These are phyloP conservation scores for Fusarium longipes DNA, from an alignment of 2,329 filamentous ascomycete genomes.

Conservation along the genomic window DNA sequence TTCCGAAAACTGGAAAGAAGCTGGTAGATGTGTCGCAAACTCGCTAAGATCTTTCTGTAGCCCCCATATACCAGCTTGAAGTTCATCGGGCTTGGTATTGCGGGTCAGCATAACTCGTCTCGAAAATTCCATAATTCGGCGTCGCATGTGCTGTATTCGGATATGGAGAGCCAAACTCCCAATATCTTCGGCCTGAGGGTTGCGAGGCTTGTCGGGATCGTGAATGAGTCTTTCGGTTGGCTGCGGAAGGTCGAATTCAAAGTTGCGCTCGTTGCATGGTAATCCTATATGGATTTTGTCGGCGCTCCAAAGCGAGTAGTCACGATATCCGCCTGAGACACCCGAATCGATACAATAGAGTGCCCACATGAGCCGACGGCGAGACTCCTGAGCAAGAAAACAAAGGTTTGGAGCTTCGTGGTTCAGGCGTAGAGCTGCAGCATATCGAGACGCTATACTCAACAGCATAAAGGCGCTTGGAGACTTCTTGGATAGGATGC, in stretches of 20 bases:
- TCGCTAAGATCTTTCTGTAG: constrained; percentile 62
- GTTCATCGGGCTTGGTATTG: constrained; percentile 56
- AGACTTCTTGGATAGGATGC: constrained; percentile 57
- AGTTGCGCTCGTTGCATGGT: constrained; percentile 59
- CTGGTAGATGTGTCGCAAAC: constrained; percentile 64
- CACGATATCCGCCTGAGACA: constrained; percentile 57
- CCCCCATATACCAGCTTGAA: constrained; percentile 58
- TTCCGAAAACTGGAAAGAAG: constrained; percentile 68
- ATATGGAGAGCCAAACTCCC: constrained; percentile 68
- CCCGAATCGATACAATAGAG: constrained; percentile 57
- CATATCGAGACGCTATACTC: constrained; percentile 57
- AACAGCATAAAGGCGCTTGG: constrained; percentile 59
- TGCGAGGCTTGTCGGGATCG: constrained; percentile 53
- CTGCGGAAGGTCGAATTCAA: constrained; percentile 68
- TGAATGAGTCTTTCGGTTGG: constrained; percentile 63
- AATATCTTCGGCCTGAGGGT: constrained; percentile 60
- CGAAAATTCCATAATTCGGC: constrained; percentile 65
- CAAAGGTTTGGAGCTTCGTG: constrained; percentile 56
- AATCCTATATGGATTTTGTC: constrained; percentile 57
- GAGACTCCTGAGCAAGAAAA: constrained; percentile 56
- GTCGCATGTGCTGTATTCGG: constrained; percentile 65
- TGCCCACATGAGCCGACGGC: constrained; percentile 58
- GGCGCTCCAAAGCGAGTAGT: constrained; percentile 58
- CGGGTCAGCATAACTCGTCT: constrained; percentile 54
- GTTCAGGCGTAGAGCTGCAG: constrained; percentile 57